Base-by-base conservation (phyloP, 2,329 filamentous ascomycete genomes). In the Blumeria hordei region DNA sequence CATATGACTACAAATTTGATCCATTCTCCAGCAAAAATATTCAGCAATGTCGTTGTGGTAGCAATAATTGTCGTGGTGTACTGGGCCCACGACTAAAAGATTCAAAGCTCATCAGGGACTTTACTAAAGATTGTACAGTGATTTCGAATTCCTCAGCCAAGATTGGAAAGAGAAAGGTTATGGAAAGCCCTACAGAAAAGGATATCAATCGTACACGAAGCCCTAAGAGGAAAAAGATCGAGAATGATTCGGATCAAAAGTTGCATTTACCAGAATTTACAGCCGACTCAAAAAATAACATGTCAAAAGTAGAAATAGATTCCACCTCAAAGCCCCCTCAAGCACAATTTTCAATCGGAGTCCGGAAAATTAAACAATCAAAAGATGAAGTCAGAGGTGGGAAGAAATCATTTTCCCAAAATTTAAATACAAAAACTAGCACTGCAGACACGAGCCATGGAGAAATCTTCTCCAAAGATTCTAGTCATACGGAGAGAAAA, bases 1-100 rank as follows among this genome's bases (percentile, higher is more conserved):
- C 88, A 0, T 98, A 98, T 66, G 92, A 98, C 72, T 82, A 82
- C 71, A 82, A 82, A 65, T 82, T 82, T 63, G 78, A 81, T 63
- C 78, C 78, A 3, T 82, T 81, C 65, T 81, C 77, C 9, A 72
- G 75, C 63, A 81, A 81, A 69, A 81, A 81, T 64, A 77, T 81
- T 51, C 78, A 82, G 65, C 75, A 72, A 64, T 82, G 78, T 65
- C 71, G 81, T 33, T 82, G 78, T 64, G 78, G 77, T 57, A 74
- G 74, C 60, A 65, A 69, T 39, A 81, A 81, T 67, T 82, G 78
- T 65, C 75, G 78, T 55, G 78, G 78, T 44, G 73, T 81, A 18
- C 69, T 82, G 37, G 78, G 78, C 0, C 78, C 78, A 7, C 77
- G 76, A 63, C 72, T 75, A 28, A 75, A 76, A 60, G 75, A 76